A percentile compares a stretch with the other conserved stretches of the same genome.
phyloP scores from a whole-genome alignment of 768 basidiomycete species.

The Rhodosporidiobolus sp. region DNA sequence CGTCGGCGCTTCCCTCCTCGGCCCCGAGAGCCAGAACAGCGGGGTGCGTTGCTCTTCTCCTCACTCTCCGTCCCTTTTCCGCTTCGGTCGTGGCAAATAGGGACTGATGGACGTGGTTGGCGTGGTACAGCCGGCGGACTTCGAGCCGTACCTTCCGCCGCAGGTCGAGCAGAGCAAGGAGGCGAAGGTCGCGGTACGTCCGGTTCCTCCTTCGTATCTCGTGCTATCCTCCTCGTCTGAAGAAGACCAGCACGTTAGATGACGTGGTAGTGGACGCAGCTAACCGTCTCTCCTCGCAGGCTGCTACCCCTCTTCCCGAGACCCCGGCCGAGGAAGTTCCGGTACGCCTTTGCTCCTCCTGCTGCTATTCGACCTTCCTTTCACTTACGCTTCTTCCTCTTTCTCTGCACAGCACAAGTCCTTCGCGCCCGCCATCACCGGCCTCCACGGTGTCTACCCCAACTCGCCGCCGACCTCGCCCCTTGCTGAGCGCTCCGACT shows the following conservation, averaged over 20 bases:
- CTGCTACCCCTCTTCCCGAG: not conserved
- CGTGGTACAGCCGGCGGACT: conserved; percentile 5
- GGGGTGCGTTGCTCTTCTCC: not conserved
- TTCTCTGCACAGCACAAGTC: not conserved
- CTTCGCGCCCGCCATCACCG: conserved; percentile 1
- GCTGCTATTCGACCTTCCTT: too few species aligned
- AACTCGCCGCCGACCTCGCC: not conserved
- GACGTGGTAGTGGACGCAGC: too few species aligned
- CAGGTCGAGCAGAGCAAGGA: conserved; percentile 1
- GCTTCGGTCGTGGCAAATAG: too few species aligned
- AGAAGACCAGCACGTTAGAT: too few species aligned
- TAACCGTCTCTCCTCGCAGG: not conserved
- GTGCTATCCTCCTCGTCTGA: not conserved
- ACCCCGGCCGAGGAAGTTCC: not conserved
- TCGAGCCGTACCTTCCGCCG: conserved; percentile 24
- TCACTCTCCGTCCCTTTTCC: too few species aligned
- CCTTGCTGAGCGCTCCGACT: not conserved
- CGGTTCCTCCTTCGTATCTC: too few species aligned
- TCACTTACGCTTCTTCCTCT: not conserved
- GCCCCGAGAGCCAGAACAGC: not conserved
- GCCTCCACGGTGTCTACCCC: not conserved
- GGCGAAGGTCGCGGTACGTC: conserved; percentile 2
- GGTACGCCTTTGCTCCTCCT: not conserved
- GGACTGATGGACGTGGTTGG: not conserved
- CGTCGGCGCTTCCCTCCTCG: not conserved